Evolutionary conservation across 2,329 filamentous ascomycete genomes (phyloP).

Genomic region (Myriosclerotinia duriaeana): DNA sequence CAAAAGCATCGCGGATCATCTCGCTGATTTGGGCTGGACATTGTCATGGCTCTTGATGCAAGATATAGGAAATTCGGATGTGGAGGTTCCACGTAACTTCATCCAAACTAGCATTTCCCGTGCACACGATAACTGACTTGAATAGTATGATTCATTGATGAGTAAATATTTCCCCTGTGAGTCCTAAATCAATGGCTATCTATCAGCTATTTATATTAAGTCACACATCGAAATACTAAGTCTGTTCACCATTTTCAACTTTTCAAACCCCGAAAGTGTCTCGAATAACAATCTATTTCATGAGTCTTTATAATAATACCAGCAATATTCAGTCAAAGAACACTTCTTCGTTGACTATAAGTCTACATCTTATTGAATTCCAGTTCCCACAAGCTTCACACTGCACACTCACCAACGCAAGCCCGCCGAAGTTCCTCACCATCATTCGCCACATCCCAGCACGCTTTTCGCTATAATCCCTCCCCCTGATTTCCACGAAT

Average conservation of each 20-base stretch:
- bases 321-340: no score
- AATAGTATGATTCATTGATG: background rate
- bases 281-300: no score
- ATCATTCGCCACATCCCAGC: no score
- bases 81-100: background rate
- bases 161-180: background rate
- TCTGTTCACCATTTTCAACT: background rate
- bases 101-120: background rate
- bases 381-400: no score
- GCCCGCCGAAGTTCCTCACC: no score
- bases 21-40: background rate
- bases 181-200: background rate
- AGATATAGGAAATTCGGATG: background rate
- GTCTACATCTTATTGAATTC: no score
- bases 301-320: no score
- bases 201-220: background rate
- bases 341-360: no score
- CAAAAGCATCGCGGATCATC: no score
- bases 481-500: no score
- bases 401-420: no score
- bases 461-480: no score
- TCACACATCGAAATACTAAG: background rate
- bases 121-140: background rate
- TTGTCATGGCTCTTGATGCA: background rate
- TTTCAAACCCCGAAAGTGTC: background rate